Base-by-base conservation (phyloP, 1,284 basidiomycete genomes). In the Bjerkandera adusta region DNA sequence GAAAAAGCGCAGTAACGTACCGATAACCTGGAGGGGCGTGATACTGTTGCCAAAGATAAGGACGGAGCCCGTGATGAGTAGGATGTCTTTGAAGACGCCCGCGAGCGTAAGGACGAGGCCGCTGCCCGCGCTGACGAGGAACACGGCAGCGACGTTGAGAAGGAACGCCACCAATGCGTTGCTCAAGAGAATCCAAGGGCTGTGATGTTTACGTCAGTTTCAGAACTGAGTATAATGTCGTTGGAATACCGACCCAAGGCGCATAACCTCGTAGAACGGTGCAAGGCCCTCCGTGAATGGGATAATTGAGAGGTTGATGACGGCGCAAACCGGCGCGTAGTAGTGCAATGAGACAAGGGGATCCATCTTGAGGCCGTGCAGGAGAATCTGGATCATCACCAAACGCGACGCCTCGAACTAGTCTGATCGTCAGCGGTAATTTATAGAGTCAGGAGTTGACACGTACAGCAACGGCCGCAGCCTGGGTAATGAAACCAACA, bases 331-430 rank as follows among this genome's bases (percentile, higher is more conserved):
- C n/a, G 92, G 92, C 7, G 92, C 92, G 65, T 93, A 95, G 76
- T 97, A 98, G 73, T 97, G 92, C 47, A 98, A 73, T 26, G 92
- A 97, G 21, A 96, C 92, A 24, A 97, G 79, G 3, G 95, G 95
- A 68, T 97, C 92, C 94, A 97, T 92, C 75, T 97, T 96, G 66
- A 97, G 75, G 40, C 94, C 94, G 67, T 98, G 95, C 2, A 98
- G 77, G 34, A 98, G 81, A 48, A 96, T 84, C 67, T 98, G 89
- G 54, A 98, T 97, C 88, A 98, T 94, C 36, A 98, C 93, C 15
- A 98, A 80, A 41, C 95, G 85, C 26, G 88, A 90, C 2, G 89
- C 85, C 67, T 95, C 92, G 56, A 95, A 94, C 77, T 83, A 44
- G 36, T 50, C 45, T 40, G 13, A 18, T 42, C 15, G 20, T 27